A percentile compares a stretch with the other conserved stretches of the same genome.
These are phyloP conservation scores for Triadica sebifera DNA, from an alignment of 345 rosid genomes.

Conservation along the genomic window DNA sequence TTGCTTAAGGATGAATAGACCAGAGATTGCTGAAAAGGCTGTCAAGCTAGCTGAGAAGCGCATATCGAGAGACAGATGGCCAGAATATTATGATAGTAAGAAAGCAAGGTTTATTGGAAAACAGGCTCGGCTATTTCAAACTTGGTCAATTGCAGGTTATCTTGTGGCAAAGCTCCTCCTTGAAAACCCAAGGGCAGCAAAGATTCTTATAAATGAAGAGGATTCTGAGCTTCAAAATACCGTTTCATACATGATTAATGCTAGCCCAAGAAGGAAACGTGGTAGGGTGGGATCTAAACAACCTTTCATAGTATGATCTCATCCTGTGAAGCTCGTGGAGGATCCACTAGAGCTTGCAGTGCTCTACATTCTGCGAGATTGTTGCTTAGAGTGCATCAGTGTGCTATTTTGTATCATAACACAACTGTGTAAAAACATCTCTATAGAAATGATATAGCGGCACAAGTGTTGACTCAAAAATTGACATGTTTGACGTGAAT, in stretches of 20 bases:
- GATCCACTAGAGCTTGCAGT: neutral
- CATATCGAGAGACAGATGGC: constrained; percentile 76
- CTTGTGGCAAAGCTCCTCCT: constrained; percentile 82
- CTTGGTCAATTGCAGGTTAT: constrained; percentile 93
- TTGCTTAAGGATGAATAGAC: constrained; percentile 82
- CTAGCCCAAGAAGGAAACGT: constrained; percentile 71
- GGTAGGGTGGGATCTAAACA: constrained; percentile 27
- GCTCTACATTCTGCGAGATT: neutral
- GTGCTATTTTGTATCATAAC: neutral
- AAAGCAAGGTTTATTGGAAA: constrained; percentile 83
- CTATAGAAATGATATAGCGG: constrained; percentile 1
- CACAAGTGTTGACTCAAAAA: too few relatives aligned
- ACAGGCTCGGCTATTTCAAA: constrained; percentile 73
- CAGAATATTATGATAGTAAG: constrained; percentile 83
- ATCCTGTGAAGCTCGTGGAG: neutral
- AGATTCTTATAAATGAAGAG: constrained; percentile 60
- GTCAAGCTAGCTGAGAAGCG: constrained; percentile 67
- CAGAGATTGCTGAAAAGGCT: constrained; percentile 77
- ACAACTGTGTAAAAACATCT: neutral
- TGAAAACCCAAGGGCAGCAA: constrained; percentile 60
- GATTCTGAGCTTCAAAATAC: constrained; percentile 64
- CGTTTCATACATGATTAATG: constrained; percentile 60
- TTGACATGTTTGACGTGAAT: neutral
- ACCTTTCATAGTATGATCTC: constrained; percentile 18
- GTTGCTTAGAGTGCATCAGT: neutral